Evolutionary conservation across 2,329 filamentous ascomycete species (phyloP).

Genomic region (Hypoxylon sp.): DNA sequence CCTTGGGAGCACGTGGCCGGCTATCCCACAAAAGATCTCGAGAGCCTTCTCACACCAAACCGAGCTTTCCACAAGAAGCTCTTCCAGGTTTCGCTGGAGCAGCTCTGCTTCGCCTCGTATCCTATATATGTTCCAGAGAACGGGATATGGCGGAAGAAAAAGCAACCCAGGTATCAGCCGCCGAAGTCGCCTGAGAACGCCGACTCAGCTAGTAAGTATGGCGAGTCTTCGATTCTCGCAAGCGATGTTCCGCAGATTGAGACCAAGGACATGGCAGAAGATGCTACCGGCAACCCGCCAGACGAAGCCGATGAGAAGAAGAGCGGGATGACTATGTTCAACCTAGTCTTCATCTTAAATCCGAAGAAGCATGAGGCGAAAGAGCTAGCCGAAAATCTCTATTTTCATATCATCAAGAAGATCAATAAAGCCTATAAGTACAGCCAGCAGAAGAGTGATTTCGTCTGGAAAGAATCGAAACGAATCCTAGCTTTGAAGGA

Average conservation of each 20-base stretch:
- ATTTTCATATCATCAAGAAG: constrained; percentile 90
- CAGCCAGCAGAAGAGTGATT: constrained; percentile 89
- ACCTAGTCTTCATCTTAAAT: constrained; percentile 92
- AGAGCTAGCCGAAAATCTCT: constrained; percentile 80
- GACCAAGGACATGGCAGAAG: constrained; percentile 51
- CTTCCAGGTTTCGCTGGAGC: constrained; percentile 87
- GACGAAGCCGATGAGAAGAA: constrained; percentile 71
- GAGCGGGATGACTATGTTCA: constrained; percentile 94
- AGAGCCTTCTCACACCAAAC: constrained; percentile 83
- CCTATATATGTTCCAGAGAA: constrained; percentile 86
- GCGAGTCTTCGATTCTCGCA: constrained; percentile 36
- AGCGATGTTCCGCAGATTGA: constrained; percentile 49
- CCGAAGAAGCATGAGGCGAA: constrained; percentile 84
- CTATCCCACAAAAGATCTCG: constrained; percentile 81
- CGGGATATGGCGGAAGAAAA: constrained; percentile 78
- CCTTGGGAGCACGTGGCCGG: constrained; percentile 82
- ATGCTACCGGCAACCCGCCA: constrained; percentile 54
- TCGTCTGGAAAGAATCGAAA: constrained; percentile 92
- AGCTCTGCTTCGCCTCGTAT: constrained; percentile 84
- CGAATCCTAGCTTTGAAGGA: constrained; percentile 85
- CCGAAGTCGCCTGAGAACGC: constrained; percentile 51
- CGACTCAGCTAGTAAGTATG: constrained; percentile 44
- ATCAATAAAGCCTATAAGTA: constrained; percentile 94
- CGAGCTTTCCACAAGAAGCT: constrained; percentile 83
- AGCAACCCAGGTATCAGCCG: constrained; percentile 54